Percentiles rank a stretch among this genome's conserved stretches.
Evolutionary conservation across 2,329 filamentous ascomycete genomes (phyloP).

Genomic region (Fusarium sarcochroum): DNA sequence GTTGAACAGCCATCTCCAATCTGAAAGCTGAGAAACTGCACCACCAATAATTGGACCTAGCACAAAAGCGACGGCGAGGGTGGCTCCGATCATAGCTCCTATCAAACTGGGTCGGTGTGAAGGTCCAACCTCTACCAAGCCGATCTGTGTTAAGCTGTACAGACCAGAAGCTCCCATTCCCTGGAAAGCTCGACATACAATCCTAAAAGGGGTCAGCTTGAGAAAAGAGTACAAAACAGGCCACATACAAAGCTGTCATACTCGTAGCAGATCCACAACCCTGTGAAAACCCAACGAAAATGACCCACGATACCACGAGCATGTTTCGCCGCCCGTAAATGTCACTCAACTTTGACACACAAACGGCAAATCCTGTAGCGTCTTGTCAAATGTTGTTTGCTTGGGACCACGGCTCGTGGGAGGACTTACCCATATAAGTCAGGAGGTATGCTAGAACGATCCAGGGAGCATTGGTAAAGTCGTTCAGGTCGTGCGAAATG

Average conservation of each 20-base stretch:
- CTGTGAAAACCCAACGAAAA: slow-evolving; percentile 69
- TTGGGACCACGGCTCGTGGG: neutral
- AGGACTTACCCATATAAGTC: slow-evolving; percentile 66
- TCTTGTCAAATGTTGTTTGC: slow-evolving; percentile 26
- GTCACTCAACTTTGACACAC: slow-evolving; percentile 71
- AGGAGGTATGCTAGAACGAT: slow-evolving; percentile 69
- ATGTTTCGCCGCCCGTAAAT: slow-evolving; percentile 69
- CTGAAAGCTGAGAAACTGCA: slow-evolving; percentile 64
- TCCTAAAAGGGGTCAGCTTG: slow-evolving; percentile 57
- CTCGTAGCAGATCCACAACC: slow-evolving; percentile 65
- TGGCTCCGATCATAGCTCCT: slow-evolving; percentile 68
- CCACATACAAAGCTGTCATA: slow-evolving; percentile 66
- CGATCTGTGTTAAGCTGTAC: slow-evolving; percentile 72
- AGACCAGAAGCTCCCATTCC: slow-evolving; percentile 73
- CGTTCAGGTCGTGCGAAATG: slow-evolving; percentile 66
- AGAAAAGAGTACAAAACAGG: slow-evolving; percentile 3
- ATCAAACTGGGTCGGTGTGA: slow-evolving; percentile 66
- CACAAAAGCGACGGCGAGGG: slow-evolving; percentile 70
- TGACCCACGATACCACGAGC: slow-evolving; percentile 64
- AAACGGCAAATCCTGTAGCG: slow-evolving; percentile 66
- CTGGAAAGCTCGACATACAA: slow-evolving; percentile 71
- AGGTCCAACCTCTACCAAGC: slow-evolving; percentile 69
- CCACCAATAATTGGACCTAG: slow-evolving; percentile 72
- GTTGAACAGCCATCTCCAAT: slow-evolving; percentile 73
- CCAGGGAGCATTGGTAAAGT: slow-evolving; percentile 68